A percentile compares a stretch with the other conserved stretches of the same genome.
Conservation (phyloP, 2,329 filamentous ascomycete species). For the Fusarium hostae region DNA sequence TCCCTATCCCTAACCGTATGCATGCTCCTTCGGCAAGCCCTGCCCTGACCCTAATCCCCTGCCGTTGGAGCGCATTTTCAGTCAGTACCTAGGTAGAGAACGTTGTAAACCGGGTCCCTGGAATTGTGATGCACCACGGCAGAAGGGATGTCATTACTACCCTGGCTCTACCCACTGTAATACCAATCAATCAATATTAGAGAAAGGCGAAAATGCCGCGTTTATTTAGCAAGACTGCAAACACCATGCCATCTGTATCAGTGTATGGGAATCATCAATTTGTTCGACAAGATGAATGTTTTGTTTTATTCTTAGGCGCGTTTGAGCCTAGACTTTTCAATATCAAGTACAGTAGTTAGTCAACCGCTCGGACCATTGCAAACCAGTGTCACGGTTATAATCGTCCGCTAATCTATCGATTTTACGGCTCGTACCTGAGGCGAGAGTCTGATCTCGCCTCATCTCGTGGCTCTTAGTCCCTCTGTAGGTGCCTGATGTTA, state of each 20-base stretch:
- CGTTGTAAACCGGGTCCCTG: conserved; percentile 31
- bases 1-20: neutral
- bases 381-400: conserved; percentile 11
- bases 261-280: neutral
- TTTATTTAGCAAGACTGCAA: neutral
- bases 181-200: neutral
- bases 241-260: neutral
- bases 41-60: conserved; percentile 27
- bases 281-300: neutral
- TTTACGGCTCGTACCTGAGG: conserved; percentile 17
- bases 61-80: neutral
- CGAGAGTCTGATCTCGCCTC: conserved; percentile 2
- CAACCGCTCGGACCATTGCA: conserved; percentile 10
- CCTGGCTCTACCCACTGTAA: conserved; percentile 3
- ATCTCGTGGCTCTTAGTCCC: neutral
- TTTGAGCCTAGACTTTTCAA: conserved; percentile 3
- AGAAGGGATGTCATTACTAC: neutral
- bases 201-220: neutral
- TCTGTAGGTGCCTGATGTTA: neutral
- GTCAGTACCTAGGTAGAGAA: neutral
- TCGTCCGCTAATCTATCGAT: conserved; percentile 16
- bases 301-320: neutral
- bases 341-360: neutral
- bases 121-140: conserved; percentile 12
- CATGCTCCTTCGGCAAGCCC: conserved; percentile 12